These are phyloP conservation scores for Chrysosporium queenslandicum DNA, from an alignment of 2,329 filamentous ascomycete species.

Conservation along the genomic window DNA sequence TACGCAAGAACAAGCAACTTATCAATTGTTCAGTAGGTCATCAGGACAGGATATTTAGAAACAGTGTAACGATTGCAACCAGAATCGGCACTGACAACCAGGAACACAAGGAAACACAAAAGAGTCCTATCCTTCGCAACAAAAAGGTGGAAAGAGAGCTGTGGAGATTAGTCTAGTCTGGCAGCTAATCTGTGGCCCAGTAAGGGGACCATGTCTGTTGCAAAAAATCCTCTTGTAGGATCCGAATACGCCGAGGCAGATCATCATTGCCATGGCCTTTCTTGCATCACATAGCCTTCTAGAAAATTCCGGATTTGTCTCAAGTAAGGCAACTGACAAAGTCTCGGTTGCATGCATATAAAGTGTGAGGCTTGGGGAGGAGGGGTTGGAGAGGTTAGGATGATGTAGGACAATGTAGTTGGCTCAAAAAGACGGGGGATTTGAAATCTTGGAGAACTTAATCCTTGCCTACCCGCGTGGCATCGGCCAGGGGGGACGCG, in stretches of 20 bases:
- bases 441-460: not conserved
- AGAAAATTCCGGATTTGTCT: conserved; percentile 3
- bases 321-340: not conserved
- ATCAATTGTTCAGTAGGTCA: conserved; percentile 4
- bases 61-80: conserved; percentile 3
- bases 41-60: conserved; percentile 1
- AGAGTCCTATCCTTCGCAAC: not conserved
- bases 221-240: not conserved
- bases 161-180: not conserved
- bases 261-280: not conserved
- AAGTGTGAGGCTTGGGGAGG: conserved; percentile 2
- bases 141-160: not conserved
- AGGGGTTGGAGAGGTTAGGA: not conserved
- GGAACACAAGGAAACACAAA: not conserved
- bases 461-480: conserved; percentile 8
- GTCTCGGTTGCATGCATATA: conserved; percentile 7
- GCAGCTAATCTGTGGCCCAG: not conserved
- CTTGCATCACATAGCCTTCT: not conserved
- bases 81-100: not conserved
- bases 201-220: too few relatives aligned
- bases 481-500: not conserved
- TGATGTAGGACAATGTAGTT: conserved; percentile 2
- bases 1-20: not conserved
- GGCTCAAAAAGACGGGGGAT: not conserved
- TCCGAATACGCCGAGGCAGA: not conserved